phyloP scores from a whole-genome alignment of 345 rosid species.

The Sonneratia alba region DNA sequence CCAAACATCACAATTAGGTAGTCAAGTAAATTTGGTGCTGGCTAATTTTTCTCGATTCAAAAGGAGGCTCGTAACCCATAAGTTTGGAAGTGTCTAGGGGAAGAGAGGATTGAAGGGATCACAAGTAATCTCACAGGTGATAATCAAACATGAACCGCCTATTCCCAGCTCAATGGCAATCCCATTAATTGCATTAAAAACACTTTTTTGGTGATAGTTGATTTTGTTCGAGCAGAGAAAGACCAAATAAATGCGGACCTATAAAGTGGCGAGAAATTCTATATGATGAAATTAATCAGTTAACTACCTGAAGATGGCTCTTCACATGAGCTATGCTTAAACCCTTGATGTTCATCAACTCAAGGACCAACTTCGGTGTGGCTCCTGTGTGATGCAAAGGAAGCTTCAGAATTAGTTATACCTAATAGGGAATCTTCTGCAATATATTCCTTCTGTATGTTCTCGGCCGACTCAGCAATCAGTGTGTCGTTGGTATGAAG shows the following conservation, averaged over 20 bases:
- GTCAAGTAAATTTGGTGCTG: not conserved
- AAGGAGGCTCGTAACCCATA: too few species aligned
- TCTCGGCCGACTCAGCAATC: not conserved
- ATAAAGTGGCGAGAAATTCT: not conserved
- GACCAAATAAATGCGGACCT: too few species aligned
- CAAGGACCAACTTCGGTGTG: constrained; percentile 79
- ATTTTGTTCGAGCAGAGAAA: not conserved
- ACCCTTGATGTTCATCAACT: constrained; percentile 77
- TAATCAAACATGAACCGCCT: too few species aligned
- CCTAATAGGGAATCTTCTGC: not conserved
- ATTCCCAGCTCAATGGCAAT: too few species aligned
- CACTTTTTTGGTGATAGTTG: not conserved
- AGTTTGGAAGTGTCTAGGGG: too few species aligned
- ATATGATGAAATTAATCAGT: not conserved
- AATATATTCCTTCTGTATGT: not conserved
- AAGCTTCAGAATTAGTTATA: not conserved
- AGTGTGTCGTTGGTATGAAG: too few species aligned
- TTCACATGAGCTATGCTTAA: constrained; percentile 88
- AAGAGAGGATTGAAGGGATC: too few species aligned
- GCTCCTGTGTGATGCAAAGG: constrained; percentile 36
- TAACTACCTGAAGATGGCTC: constrained; percentile 74
- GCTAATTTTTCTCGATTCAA: too few species aligned
- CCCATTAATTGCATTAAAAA: too few species aligned
- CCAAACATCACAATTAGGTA: not conserved
- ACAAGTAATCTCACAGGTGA: too few species aligned